Conservation (phyloP, 2,329 filamentous ascomycete species). For the Zasmidium angulare region DNA sequence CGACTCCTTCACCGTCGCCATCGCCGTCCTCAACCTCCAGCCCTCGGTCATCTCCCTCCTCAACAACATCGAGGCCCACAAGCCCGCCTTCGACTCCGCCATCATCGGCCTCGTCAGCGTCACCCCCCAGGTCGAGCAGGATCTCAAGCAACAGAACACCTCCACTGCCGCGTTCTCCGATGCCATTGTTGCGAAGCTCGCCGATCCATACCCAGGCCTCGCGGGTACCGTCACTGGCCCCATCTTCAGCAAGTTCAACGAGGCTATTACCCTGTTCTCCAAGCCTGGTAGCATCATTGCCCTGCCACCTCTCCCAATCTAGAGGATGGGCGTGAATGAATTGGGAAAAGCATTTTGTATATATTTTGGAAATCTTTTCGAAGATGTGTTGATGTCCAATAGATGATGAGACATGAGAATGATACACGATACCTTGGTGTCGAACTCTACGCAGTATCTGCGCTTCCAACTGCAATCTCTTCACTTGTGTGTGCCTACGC, state of each 20-base stretch:
- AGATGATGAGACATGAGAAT: not conserved
- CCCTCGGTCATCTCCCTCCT: slow-evolving; percentile 14
- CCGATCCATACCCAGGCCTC: slow-evolving; percentile 8
- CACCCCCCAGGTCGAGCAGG: slow-evolving; percentile 12
- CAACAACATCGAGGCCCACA: slow-evolving; percentile 13
- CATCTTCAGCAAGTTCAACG: slow-evolving; percentile 12
- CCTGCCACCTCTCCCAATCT: slow-evolving; percentile 13
- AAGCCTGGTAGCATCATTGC: slow-evolving; percentile 11
- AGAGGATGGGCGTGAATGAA: not conserved
- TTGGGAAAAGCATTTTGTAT: not conserved
- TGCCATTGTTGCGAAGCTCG: slow-evolving; percentile 17
- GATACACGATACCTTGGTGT: not conserved
- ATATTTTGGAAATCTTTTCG: not conserved
- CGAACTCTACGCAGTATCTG: too few relatives aligned
- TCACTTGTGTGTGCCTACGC: too few relatives aligned
- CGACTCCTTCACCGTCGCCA: slow-evolving; percentile 15
- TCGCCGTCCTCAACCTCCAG: slow-evolving; percentile 15
- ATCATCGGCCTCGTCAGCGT: slow-evolving; percentile 8
- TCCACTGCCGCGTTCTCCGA: slow-evolving; percentile 7
- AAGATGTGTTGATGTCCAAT: not conserved
- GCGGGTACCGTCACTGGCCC: slow-evolving; percentile 15
- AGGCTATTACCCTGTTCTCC: slow-evolving; percentile 14
- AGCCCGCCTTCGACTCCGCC: slow-evolving; percentile 18
- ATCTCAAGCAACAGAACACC: slow-evolving; percentile 12
- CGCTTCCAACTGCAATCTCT: too few relatives aligned